Conservation (phyloP, 2,329 filamentous ascomycete species). For the Chrysosporium keratinophilum region DNA sequence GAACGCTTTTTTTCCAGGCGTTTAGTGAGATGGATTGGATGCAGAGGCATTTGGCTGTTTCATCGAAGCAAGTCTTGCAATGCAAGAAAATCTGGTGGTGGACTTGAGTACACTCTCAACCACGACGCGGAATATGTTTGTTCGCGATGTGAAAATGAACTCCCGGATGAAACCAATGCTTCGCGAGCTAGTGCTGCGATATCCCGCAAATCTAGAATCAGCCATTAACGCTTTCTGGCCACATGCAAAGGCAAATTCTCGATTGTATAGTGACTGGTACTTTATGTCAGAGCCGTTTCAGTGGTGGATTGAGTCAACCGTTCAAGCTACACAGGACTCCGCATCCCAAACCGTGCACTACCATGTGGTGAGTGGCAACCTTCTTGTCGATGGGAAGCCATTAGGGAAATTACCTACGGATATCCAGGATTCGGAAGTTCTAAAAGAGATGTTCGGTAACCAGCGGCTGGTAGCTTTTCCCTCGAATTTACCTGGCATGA, state of each 20-base stretch:
- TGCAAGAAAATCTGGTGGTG: conserved; percentile 39
- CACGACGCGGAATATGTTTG: conserved; percentile 30
- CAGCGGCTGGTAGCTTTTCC: conserved; percentile 44
- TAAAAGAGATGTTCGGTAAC: conserved; percentile 45
- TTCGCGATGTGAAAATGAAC: conserved; percentile 40
- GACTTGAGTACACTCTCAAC: conserved; percentile 28
- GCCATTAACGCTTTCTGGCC: conserved; percentile 39
- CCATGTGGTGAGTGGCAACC: conserved; percentile 39
- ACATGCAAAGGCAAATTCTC: conserved; percentile 18
- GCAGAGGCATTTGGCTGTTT: conserved; percentile 1
- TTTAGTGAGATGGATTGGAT: conserved; percentile 7
- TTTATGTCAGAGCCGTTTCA: conserved; percentile 21
- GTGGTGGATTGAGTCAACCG: conserved; percentile 28
- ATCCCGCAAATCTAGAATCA: conserved; percentile 23
- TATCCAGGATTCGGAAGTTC: conserved; percentile 26
- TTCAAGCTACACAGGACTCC: conserved; percentile 22
- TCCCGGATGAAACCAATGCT: conserved; percentile 32
- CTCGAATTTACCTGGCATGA: conserved; percentile 46
- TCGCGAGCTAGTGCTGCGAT: conserved; percentile 24
- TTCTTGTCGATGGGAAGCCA: conserved; percentile 42
- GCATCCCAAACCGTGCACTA: conserved; percentile 24
- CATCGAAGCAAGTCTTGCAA: conserved; percentile 18
- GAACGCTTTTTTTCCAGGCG: conserved; percentile 13
- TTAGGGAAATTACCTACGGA: conserved; percentile 46
- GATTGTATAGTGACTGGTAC: conserved; percentile 18